Evolutionary conservation across 345 rosid species (phyloP).

Genomic region (Lumnitzera racemosa): DNA sequence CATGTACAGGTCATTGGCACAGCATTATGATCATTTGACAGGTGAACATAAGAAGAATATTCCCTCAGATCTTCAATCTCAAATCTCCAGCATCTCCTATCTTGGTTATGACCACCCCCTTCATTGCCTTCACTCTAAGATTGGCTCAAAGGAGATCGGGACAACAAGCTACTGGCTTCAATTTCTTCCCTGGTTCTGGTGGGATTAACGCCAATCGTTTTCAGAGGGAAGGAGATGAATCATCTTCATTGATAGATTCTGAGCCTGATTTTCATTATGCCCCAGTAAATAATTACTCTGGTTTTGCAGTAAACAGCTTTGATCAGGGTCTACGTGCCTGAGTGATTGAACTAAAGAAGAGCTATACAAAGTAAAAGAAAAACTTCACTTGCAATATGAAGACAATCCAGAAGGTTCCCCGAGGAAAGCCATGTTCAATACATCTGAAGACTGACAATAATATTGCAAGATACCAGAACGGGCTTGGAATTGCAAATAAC

Average conservation of each 20-base stretch:
- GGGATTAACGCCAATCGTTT: slow-evolving; percentile 40
- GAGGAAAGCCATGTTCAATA: slow-evolving; percentile 22
- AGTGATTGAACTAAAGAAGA: slow-evolving; percentile 49
- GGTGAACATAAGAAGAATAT: slow-evolving; percentile 55
- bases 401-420: slow-evolving; percentile 29
- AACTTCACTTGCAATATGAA: slow-evolving; percentile 38
- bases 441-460: slow-evolving; percentile 29
- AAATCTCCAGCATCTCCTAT: slow-evolving; percentile 44
- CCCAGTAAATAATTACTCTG: slow-evolving; percentile 54
- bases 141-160: slow-evolving; percentile 32
- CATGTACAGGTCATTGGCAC: slow-evolving; percentile 75
- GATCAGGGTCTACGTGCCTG: slow-evolving; percentile 37
- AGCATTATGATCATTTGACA: slow-evolving; percentile 77
- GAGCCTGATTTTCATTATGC: slow-evolving; percentile 67
- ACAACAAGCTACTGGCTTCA: slow-evolving; percentile 57
- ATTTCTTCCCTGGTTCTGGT: slow-evolving; percentile 55
- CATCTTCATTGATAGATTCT: slow-evolving; percentile 59
- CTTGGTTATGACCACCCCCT: slow-evolving; percentile 26
- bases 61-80: slow-evolving; percentile 48
- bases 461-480: slow-evolving; percentile 44
- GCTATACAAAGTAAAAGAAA: slow-evolving; percentile 49
- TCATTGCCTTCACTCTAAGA: slow-evolving; percentile 33
- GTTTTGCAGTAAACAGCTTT: slow-evolving; percentile 30
- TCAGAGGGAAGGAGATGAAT: slow-evolving; percentile 63
- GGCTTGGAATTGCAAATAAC: slow-evolving; percentile 43